These are phyloP conservation scores for Leishmania aethiopica DNA, from an alignment of 208 protist species.

Conservation along the genomic window DNA sequence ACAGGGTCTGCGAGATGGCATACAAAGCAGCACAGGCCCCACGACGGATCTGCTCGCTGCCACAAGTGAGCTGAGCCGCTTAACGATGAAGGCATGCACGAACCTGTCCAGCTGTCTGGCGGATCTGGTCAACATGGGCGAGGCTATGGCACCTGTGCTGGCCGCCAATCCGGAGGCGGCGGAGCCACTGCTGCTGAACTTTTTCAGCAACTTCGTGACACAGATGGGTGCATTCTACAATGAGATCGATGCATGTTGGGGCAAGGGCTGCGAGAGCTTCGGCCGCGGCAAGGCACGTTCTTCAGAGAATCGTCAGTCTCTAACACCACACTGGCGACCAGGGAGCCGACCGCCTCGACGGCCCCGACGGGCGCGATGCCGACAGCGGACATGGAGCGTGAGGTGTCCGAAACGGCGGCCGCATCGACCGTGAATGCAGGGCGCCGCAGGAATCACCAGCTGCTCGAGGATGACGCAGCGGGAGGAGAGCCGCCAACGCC, in stretches of 20 bases:
- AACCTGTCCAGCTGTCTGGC: conserved; percentile 50
- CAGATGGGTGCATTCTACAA: conserved; percentile 51
- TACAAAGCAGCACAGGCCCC: conserved; percentile 17
- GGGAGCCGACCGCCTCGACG: conserved; percentile 3
- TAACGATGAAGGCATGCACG: conserved; percentile 11
- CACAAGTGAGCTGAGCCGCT: conserved; percentile 17
- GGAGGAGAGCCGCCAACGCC: not conserved
- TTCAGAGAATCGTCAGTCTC: conserved; percentile 22
- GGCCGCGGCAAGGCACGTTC: conserved; percentile 36
- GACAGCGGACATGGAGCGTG: not conserved
- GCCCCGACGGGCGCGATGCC: not conserved
- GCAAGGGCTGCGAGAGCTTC: conserved; percentile 29
- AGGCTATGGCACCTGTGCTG: conserved; percentile 69
- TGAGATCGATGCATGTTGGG: conserved; percentile 36
- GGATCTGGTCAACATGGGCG: conserved; percentile 65
- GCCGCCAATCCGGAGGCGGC: conserved; percentile 48
- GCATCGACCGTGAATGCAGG: not conserved
- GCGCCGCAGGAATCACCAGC: conserved; percentile 1
- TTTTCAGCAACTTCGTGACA: conserved; percentile 64
- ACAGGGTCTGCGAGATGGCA: conserved; percentile 12
- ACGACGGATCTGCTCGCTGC: conserved; percentile 23
- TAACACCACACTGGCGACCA: not conserved
- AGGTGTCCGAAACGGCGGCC: conserved; percentile 17
- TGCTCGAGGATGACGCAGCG: conserved; percentile 11
- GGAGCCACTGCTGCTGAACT: conserved; percentile 59